Evolutionary conservation across 192 early-diverging fungal genomes (phyloP).

Genomic region (Coemansia sp.): DNA sequence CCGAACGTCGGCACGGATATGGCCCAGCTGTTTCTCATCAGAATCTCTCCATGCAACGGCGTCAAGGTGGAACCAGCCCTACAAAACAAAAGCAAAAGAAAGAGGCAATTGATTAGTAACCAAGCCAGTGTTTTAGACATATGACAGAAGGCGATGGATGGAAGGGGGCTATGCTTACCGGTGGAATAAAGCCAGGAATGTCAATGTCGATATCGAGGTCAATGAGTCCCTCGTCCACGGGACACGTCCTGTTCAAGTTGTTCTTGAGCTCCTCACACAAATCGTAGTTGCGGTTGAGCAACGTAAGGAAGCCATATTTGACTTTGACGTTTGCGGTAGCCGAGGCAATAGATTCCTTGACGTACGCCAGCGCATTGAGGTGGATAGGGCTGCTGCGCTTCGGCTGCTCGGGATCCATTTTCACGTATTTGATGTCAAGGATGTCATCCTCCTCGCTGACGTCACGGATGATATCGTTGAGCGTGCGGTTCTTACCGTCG

Average conservation of each 20-base stretch:
- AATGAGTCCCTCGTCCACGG: constrained; percentile 48
- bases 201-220: constrained; percentile 51
- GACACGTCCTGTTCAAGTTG: constrained; percentile 55
- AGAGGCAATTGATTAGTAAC: background rate
- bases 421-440: constrained; percentile 45
- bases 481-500: constrained; percentile 48
- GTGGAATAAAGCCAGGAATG: constrained; percentile 50
- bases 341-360: constrained; percentile 48
- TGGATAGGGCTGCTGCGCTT: constrained; percentile 47
- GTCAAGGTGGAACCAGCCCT: constrained; percentile 56
- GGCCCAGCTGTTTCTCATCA: constrained; percentile 51
- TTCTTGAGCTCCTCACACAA: constrained; percentile 49
- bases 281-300: constrained; percentile 51
- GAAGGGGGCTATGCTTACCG: constrained; percentile 18
- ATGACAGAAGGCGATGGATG: too few relatives aligned
- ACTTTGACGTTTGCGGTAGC: constrained; percentile 52
- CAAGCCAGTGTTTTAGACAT: background rate
- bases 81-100: constrained; percentile 3
- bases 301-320: constrained; percentile 48
- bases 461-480: constrained; percentile 53
- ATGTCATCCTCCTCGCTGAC: constrained; percentile 52
- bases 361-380: constrained; percentile 43
- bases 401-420: constrained; percentile 50
- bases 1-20: constrained; percentile 44
- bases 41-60: constrained; percentile 46